Conservation (phyloP, 2,329 filamentous ascomycete species). For the Pseudogymnoascus sp. region DNA sequence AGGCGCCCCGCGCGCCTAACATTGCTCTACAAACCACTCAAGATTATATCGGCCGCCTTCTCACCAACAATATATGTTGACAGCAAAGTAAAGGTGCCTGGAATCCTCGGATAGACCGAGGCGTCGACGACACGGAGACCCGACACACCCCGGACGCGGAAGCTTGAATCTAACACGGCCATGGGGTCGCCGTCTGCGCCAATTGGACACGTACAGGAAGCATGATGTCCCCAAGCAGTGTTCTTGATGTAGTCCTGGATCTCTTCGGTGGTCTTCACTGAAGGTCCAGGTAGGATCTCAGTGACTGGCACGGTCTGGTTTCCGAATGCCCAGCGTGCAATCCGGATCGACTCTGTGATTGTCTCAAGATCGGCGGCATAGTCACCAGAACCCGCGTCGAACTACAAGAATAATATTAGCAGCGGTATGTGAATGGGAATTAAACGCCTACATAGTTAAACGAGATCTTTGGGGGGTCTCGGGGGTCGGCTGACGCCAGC, state of each 20-base stretch:
- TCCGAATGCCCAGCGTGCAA: conserved; percentile 30
- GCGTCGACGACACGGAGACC: conserved; percentile 56
- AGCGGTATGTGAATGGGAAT: neutral
- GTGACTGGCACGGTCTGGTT: conserved; percentile 35
- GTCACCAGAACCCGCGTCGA: conserved; percentile 35
- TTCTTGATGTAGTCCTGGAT: conserved; percentile 42
- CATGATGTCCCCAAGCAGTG: conserved; percentile 52
- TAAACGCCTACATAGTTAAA: conserved; percentile 43
- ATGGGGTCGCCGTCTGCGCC: conserved; percentile 33
- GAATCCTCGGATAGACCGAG: conserved; percentile 45
- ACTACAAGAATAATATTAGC: conserved; percentile 22
- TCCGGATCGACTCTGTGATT: conserved; percentile 16
- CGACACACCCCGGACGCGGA: conserved; percentile 48
- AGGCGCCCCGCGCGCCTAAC: neutral
- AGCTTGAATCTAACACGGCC: conserved; percentile 47
- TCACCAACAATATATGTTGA: conserved; percentile 50
- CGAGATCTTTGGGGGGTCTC: conserved; percentile 54
- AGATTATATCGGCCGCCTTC: conserved; percentile 40
- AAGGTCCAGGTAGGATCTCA: conserved; percentile 36
- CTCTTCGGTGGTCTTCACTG: conserved; percentile 35
- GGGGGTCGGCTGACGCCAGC: conserved; percentile 54
- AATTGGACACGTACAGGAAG: conserved; percentile 48
- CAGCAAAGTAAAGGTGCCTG: conserved; percentile 44
- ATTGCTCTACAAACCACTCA: neutral
- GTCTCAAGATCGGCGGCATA: conserved; percentile 16